Percentiles rank a stretch among this genome's conserved stretches.
phyloP scores from a whole-genome alignment of 2,329 filamentous ascomycete species.

The Chrysosporium queenslandicum region DNA sequence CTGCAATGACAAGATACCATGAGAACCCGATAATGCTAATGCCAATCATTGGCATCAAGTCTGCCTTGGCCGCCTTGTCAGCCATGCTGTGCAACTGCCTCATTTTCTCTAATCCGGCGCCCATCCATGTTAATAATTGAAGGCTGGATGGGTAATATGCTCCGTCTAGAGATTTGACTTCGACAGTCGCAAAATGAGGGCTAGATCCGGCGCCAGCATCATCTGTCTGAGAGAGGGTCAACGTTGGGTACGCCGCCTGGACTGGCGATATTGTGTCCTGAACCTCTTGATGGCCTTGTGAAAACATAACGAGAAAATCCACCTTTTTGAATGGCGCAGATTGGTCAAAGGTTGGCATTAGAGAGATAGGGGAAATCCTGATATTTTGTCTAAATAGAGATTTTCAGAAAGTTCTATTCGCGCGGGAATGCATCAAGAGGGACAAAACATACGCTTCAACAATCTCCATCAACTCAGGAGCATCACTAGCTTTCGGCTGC shows the following conservation, averaged over 20 bases:
- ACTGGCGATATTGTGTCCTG: not conserved
- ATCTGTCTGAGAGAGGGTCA: not conserved
- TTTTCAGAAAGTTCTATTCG: too few relatives aligned
- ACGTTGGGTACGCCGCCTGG: not conserved
- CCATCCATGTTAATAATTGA: constrained; percentile 11
- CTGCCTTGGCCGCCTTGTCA: not conserved
- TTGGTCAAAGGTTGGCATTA: not conserved
- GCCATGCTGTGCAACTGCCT: not conserved
- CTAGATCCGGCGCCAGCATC: not conserved
- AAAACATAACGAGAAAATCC: not conserved
- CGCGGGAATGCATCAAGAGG: too few relatives aligned
- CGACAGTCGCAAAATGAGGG: constrained; percentile 5
- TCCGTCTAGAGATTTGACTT: constrained; percentile 9
- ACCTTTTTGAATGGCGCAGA: not conserved
- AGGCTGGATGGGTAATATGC: constrained; percentile 5
- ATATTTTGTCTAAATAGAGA: not conserved
- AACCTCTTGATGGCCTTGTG: not conserved
- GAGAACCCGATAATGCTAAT: constrained; percentile 7
- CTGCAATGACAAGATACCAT: constrained; percentile 9
- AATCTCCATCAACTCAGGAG: too few relatives aligned
- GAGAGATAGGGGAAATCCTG: not conserved
- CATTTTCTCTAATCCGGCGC: constrained; percentile 11
- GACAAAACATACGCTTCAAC: too few relatives aligned
- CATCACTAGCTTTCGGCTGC: too few relatives aligned
- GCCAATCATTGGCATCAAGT: not conserved